Evolutionary conservation across 1,139 yeast genomes (phyloP), one percentile per base, ranked within the genome.

Genomic region (Eremothecium gossypii): DNA sequence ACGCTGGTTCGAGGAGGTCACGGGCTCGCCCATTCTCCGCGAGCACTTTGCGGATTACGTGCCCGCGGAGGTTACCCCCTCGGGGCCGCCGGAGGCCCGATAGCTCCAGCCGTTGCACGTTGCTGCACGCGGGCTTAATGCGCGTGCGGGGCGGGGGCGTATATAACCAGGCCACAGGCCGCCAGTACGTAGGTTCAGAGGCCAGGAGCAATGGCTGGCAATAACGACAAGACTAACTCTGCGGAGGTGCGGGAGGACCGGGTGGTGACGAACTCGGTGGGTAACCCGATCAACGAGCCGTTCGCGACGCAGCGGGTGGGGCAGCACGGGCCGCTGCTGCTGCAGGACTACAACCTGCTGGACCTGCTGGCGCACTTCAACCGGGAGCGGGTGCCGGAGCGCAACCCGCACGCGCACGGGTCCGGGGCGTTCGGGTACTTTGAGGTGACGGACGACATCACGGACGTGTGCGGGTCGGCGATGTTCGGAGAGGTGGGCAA

Each of bases 1-100:
- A 68, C 83, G 96, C 74, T 89, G 96, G 96, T 87, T 72, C 76
- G 74, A 73, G 62, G 84, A 95, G 45, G 70, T 89, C 47, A 69
- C 65, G 57, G 67, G 73, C 49, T 71, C 77, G 56, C 77, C 77
- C 48, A 66, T 74, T 61, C 67, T 83, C 58, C 68, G 67, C 52
- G 68, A 64, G 44, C 66, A 65, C 58, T 71, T 62, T 55, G 59
- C 60, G 42, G 74, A 70, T 53, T 71, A 74, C 60, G 60, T 76
- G 64, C 76, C 77, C 70, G 35, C 39, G 30, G 36, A 40, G 28
- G 39, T 35, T 10, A 35, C 39, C 10, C 23, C 31, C 13, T n/a
- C 31, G 13, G 31, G 13, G 13, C 31, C 31, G 6, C 23, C 23
- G 23, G 23, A 3, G 5, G 23, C 23, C 23, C 23, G 23, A 17